A percentile compares a stretch with the other conserved stretches of the same genome.
Evolutionary conservation across 2,329 filamentous ascomycete genomes (phyloP).

Genomic region (Tolypocladium album): DNA sequence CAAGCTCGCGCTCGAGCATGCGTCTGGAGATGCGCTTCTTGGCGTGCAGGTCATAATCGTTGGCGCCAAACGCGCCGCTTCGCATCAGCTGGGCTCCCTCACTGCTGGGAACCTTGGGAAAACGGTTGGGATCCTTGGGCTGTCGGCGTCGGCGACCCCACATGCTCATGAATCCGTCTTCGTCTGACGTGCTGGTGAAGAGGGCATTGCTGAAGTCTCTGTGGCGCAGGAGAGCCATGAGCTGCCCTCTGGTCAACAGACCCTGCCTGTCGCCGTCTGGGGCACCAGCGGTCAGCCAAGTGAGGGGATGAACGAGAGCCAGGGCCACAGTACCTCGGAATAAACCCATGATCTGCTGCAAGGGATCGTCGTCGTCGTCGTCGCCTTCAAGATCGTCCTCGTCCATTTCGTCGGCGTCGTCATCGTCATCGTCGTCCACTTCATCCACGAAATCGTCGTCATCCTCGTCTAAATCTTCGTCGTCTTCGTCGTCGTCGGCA

Average conservation of each 20-base stretch:
- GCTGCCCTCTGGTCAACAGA: slow-evolving; percentile 23
- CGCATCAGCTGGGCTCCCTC: slow-evolving; percentile 70
- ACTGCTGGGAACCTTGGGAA: slow-evolving; percentile 77
- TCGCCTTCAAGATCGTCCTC: not conserved
- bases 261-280: slow-evolving; percentile 15
- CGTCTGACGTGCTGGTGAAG: slow-evolving; percentile 25
- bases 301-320: not conserved
- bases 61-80: slow-evolving; percentile 68
- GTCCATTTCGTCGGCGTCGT: slow-evolving; percentile 8
- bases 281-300: not conserved
- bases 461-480: slow-evolving; percentile 12
- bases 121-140: slow-evolving; percentile 44
- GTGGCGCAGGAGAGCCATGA: slow-evolving; percentile 28
- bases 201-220: slow-evolving; percentile 24
- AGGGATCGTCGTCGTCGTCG: slow-evolving; percentile 16
- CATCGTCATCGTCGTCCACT: slow-evolving; percentile 7
- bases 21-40: slow-evolving; percentile 56
- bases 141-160: slow-evolving; percentile 28
- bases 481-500: slow-evolving; percentile 12
- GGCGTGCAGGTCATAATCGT: slow-evolving; percentile 40
- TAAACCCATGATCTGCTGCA: slow-evolving; percentile 23
- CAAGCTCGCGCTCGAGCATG: slow-evolving; percentile 74
- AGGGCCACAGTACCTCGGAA: slow-evolving; percentile 14
- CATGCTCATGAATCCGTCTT: slow-evolving; percentile 22
- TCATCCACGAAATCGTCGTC: slow-evolving; percentile 6